Conservation (phyloP, 23 red algal species). For the Chondrus crispus region DNA sequence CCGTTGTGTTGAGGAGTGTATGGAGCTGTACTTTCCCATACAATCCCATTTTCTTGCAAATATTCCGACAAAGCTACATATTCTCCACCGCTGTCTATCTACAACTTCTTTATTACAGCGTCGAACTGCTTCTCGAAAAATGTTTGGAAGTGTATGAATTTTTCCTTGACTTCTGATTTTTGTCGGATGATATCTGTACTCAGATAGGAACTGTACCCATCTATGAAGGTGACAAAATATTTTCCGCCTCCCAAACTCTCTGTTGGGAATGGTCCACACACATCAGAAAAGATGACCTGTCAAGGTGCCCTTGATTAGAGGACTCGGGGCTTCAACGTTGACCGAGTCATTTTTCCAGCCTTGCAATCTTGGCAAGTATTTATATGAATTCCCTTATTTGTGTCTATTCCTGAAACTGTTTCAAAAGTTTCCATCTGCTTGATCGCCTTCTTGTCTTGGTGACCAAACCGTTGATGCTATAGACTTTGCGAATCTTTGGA, state of each 20-base stretch:
- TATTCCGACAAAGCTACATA: neutral
- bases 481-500: no score
- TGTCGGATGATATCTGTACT: neutral
- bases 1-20: slow-evolving; percentile 25
- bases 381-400: neutral
- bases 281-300: neutral
- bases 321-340: neutral
- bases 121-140: neutral
- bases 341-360: neutral
- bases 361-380: neutral
- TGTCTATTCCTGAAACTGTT: neutral
- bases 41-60: neutral
- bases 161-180: neutral
- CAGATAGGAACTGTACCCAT: neutral
- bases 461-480: neutral
- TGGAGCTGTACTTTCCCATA: neutral
- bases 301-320: neutral
- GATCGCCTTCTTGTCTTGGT: neutral
- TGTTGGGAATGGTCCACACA: neutral
- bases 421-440: neutral
- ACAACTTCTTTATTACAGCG: neutral
- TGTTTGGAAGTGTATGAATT: neutral
- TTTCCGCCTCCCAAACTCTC: neutral
- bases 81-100: neutral
- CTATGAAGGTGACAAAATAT: neutral